Evolutionary conservation across 768 basidiomycete genomes (phyloP).

Genomic region (Macrolepiota albuminosa): DNA sequence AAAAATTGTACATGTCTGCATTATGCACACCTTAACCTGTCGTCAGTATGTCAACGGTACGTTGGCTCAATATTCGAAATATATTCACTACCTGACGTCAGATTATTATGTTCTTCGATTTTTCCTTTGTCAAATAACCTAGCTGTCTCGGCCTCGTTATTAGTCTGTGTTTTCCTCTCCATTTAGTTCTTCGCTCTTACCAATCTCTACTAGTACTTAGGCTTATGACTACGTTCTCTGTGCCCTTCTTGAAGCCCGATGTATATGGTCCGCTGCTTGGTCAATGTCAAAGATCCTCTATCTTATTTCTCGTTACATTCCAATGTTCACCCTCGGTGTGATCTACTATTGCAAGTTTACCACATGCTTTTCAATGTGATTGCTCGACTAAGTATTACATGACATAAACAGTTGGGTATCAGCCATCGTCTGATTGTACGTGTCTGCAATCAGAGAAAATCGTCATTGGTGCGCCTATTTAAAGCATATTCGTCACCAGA

Average conservation of each 20-base stretch:
- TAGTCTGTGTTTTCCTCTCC: neutral
- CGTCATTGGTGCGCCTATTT: neutral
- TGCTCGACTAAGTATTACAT: neutral
- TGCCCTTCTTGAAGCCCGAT: neutral
- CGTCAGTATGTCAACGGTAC: neutral
- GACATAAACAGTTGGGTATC: neutral
- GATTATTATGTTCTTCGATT: neutral
- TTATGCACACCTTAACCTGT: neutral
- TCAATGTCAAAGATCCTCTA: slow-evolving; percentile 10
- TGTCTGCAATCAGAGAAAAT: neutral
- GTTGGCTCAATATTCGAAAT: neutral
- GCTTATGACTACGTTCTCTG: slow-evolving; percentile 19
- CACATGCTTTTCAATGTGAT: no score
- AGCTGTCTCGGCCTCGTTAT: neutral
- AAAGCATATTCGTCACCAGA: neutral
- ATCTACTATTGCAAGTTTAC: neutral
- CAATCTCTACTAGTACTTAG: slow-evolving; percentile 4
- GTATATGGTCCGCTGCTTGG: slow-evolving; percentile 12
- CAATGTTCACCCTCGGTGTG: slow-evolving; percentile 1
- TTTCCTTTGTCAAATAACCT: neutral
- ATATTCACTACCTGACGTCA: neutral
- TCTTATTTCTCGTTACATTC: slow-evolving; percentile 9
- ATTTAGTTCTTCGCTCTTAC: no score
- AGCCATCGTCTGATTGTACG: neutral
- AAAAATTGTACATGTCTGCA: neutral